phyloP scores from a whole-genome alignment of 768 basidiomycete genomes.

The Tricholoma matsutake region DNA sequence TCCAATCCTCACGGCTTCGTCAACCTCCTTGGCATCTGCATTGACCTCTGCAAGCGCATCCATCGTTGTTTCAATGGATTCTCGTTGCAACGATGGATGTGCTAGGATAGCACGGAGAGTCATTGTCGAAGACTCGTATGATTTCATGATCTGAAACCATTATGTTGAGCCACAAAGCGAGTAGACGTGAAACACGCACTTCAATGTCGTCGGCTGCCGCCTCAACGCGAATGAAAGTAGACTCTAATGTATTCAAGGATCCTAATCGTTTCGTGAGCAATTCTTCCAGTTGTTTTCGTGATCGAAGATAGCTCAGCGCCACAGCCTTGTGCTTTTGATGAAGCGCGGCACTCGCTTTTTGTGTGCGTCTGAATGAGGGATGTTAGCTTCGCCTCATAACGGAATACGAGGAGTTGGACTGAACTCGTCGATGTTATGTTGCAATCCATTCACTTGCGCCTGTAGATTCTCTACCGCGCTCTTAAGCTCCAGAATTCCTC shows the following conservation, averaged over 20 bases:
- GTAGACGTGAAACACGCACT: slow-evolving; percentile 39
- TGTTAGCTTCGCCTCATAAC: neutral
- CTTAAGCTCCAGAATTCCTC: slow-evolving; percentile 79
- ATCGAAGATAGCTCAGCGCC: slow-evolving; percentile 75
- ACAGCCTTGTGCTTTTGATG: slow-evolving; percentile 66
- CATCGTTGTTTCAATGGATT: slow-evolving; percentile 81
- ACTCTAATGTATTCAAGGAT: slow-evolving; percentile 70
- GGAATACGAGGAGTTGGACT: slow-evolving; percentile 14
- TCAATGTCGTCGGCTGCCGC: slow-evolving; percentile 86
- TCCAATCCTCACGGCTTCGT: slow-evolving; percentile 70
- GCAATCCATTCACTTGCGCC: slow-evolving; percentile 64
- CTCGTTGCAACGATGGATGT: slow-evolving; percentile 77
- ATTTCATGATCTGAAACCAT: slow-evolving; percentile 64
- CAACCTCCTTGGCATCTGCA: slow-evolving; percentile 78
- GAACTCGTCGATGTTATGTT: slow-evolving; percentile 72
- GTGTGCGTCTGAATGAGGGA: slow-evolving; percentile 50
- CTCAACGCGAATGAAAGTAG: slow-evolving; percentile 80
- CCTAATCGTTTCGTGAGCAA: slow-evolving; percentile 70
- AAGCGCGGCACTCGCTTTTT: slow-evolving; percentile 63
- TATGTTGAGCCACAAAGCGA: neutral
- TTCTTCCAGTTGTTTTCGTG: slow-evolving; percentile 79
- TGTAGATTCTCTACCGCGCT: slow-evolving; percentile 64
- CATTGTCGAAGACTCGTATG: slow-evolving; percentile 78
- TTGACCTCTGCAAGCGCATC: slow-evolving; percentile 83
- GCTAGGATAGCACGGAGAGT: slow-evolving; percentile 75